Evolutionary conservation across 1,284 basidiomycete species (phyloP), one percentile per base, ranked within the genome.

Genomic region (Thecaphora thlaspeos): DNA sequence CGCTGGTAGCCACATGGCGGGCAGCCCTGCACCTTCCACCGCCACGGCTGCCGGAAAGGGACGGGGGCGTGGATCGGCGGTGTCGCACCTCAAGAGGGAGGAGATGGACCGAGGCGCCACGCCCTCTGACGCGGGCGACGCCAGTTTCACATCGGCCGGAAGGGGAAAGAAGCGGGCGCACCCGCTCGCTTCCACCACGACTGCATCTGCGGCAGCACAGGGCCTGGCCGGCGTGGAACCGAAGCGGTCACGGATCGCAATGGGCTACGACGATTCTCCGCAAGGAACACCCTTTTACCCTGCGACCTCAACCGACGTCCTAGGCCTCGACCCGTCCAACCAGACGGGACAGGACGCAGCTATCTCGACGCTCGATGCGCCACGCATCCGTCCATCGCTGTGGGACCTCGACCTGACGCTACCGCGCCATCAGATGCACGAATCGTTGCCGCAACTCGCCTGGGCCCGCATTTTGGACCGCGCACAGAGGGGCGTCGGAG

Each of bases 391-490:
- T 19, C 52, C 47, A 1, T 37, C 59, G 38, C 57, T 70, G 11
- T 70, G 64, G 63, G 60, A 65, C 9, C 57, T 70, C 17, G 58
- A 70, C 43, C 52, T 70, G n/a, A 42, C 37, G 34, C 37, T 61
- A 0, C 61, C 67, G 34, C 18, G n/a, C 15, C 8, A 47, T 42
- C 18, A 54, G 47, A 18, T 19, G 19, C 21, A 51, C 2, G 46
- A 61, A 12, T 53, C 55, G 7, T 50, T 73, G 4, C 52, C 70
- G 1, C 55, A 55, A 22, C 36, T 61, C 18, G 70, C 72, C 11
- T 74, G 72, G 72, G 39, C 57, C 5, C 53, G 72, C 12, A 74
- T 74, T 37, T 46, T 74, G 22, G 68, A 74, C 19, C 55, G 72
- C 5, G 72, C 72, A 1, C 61, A 63, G 28, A 48, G 65, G 18